Conservation (phyloP, 768 basidiomycete genomes). For the Amanita thiersii region DNA sequence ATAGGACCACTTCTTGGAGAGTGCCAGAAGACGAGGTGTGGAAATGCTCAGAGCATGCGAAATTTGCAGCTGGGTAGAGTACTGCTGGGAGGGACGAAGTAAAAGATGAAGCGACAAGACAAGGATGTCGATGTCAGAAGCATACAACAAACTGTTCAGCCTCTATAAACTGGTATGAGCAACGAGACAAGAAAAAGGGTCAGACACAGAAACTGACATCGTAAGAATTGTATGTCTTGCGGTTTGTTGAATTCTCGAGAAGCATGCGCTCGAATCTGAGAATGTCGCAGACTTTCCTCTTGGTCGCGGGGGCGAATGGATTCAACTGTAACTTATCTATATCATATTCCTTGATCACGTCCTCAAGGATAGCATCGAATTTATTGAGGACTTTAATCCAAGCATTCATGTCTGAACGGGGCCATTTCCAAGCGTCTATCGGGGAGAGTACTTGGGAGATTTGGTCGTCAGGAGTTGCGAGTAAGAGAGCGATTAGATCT, state of each 20-base stretch:
- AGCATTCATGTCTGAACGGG: constrained; percentile 91
- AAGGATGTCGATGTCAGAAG: constrained; percentile 85
- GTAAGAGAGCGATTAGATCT: constrained; percentile 67
- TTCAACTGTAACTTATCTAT: constrained; percentile 79
- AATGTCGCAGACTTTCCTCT: constrained; percentile 71
- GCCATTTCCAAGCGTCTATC: constrained; percentile 87
- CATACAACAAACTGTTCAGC: constrained; percentile 79
- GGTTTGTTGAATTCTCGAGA: constrained; percentile 95
- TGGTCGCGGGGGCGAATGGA: constrained; percentile 67
- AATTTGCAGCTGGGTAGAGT: constrained; percentile 80
- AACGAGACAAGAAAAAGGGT: constrained; percentile 5
- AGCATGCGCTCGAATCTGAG: constrained; percentile 84
- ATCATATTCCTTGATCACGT: constrained; percentile 75
- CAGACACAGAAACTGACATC: constrained; percentile 59
- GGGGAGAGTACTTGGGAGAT: constrained; percentile 57
- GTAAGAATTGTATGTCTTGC: constrained; percentile 94
- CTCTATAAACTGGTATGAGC: constrained; percentile 43
- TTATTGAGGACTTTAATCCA: constrained; percentile 97
- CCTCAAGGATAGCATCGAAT: constrained; percentile 85
- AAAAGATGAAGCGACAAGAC: constrained; percentile 77
- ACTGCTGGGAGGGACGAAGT: constrained; percentile 91
- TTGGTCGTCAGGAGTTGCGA: constrained; percentile 61
- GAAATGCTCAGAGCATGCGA: constrained; percentile 78
- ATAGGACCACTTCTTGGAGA: constrained; percentile 81
- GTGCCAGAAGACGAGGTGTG: constrained; percentile 69